A percentile compares a stretch with the other conserved stretches of the same genome.
These are phyloP conservation scores for Leccinum proliferum DNA, from an alignment of 1,284 basidiomycete species.

Conservation along the genomic window DNA sequence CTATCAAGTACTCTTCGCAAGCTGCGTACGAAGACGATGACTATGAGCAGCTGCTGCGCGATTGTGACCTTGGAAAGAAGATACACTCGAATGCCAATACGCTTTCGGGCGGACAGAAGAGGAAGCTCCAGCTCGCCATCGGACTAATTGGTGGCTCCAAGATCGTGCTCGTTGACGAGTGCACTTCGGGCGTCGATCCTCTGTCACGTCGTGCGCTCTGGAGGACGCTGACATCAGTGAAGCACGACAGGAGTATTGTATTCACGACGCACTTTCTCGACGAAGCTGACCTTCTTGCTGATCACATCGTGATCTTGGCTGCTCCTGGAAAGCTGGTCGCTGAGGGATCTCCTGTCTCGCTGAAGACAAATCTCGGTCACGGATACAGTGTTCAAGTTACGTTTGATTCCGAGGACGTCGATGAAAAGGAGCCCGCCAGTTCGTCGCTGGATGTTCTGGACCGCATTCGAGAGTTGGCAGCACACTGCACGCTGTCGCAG, in stretches of 20 bases:
- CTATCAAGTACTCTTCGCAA: conserved; percentile 61
- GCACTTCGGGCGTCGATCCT: conserved; percentile 78
- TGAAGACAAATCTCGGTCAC: conserved; percentile 69
- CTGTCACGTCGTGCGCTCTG: conserved; percentile 73
- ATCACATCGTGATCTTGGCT: conserved; percentile 70
- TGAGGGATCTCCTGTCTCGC: conserved; percentile 62
- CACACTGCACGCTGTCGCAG: conserved; percentile 37
- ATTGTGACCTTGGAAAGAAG: conserved; percentile 70
- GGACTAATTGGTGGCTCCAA: conserved; percentile 72
- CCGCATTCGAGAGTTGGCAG: conserved; percentile 42
- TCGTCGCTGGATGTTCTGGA: conserved; percentile 35
- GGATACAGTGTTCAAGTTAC: conserved; percentile 62
- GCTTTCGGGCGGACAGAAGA: conserved; percentile 76
- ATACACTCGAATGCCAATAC: conserved; percentile 59
- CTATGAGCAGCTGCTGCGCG: conserved; percentile 53
- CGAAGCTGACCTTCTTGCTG: conserved; percentile 75
- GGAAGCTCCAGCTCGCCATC: conserved; percentile 76
- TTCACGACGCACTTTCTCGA: conserved; percentile 78
- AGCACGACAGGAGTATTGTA: conserved; percentile 59
- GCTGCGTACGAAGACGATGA: conserved; percentile 35
- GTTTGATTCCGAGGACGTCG: conserved; percentile 29
- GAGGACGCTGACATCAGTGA: conserved; percentile 63
- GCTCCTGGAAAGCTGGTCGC: conserved; percentile 74
- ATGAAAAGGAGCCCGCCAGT: conserved; percentile 11
- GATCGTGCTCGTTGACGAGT: conserved; percentile 73